phyloP scores from a whole-genome alignment of 495 filamentous ascomycete species.

The Xylaria castorea region DNA sequence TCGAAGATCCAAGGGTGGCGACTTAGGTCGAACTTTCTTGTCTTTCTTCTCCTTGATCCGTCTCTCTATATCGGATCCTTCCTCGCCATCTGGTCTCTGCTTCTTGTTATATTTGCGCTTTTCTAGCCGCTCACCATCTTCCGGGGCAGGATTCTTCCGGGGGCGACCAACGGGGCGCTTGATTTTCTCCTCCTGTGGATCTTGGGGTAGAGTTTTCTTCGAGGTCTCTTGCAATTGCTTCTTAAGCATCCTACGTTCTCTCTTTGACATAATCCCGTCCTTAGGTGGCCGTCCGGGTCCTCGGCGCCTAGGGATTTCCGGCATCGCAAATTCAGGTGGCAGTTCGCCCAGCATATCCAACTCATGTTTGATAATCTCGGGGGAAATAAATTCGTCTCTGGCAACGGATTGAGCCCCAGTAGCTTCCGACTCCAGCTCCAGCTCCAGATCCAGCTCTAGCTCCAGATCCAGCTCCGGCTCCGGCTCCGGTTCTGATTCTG shows the following conservation, averaged over 20 bases:
- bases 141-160: slow-evolving; percentile 59
- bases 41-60: slow-evolving; percentile 63
- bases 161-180: slow-evolving; percentile 64
- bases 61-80: slow-evolving; percentile 53
- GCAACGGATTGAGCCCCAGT: slow-evolving; percentile 46
- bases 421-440: slow-evolving; percentile 29
- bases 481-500: neutral
- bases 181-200: slow-evolving; percentile 58
- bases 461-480: neutral
- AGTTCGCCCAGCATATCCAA: slow-evolving; percentile 28
- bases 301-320: slow-evolving; percentile 69
- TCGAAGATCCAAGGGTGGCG: slow-evolving; percentile 64
- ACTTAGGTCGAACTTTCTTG: slow-evolving; percentile 63
- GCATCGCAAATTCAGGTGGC: slow-evolving; percentile 39
- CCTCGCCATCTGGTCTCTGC: slow-evolving; percentile 63
- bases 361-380: slow-evolving; percentile 41
- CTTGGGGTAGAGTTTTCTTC: slow-evolving; percentile 53
- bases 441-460: neutral
- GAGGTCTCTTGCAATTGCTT: slow-evolving; percentile 62
- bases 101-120: slow-evolving; percentile 82
- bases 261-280: slow-evolving; percentile 91
- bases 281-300: slow-evolving; percentile 90
- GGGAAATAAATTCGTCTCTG: slow-evolving; percentile 47
- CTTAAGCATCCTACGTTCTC: slow-evolving; percentile 71
- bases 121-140: slow-evolving; percentile 66